Evolutionary conservation across 1,139 yeast genomes (phyloP).

Genomic region (Kodamaea suecica): DNA sequence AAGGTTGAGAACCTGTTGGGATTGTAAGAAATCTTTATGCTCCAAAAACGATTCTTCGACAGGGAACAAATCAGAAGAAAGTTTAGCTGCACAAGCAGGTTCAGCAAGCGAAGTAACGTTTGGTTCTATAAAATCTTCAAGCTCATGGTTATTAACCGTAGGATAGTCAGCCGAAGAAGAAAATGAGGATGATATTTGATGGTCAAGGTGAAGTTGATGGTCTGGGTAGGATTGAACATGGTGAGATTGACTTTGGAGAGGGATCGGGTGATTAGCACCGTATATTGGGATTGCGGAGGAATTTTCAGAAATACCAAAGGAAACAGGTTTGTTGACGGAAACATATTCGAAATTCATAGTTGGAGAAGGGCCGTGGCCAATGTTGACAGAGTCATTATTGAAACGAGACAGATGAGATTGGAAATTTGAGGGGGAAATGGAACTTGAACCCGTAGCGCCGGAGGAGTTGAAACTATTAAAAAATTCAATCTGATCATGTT

Average conservation of each 20-base stretch:
- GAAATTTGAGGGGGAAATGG: background rate
- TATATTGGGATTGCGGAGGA: conserved; percentile 10
- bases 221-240: background rate
- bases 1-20: background rate
- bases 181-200: too few relatives aligned
- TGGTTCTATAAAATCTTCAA: too few relatives aligned
- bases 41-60: conserved; percentile 1
- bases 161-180: too few relatives aligned
- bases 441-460: background rate
- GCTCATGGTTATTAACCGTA: too few relatives aligned
- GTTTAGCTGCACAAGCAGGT: too few relatives aligned
- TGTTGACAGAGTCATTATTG: background rate
- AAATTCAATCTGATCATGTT: conserved; percentile 18
- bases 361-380: background rate
- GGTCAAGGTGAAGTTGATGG: too few relatives aligned
- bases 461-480: conserved; percentile 7
- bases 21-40: background rate
- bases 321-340: background rate
- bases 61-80: background rate
- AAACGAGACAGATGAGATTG: background rate
- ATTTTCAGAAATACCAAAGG: conserved; percentile 4
- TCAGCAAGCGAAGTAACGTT: too few relatives aligned
- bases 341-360: background rate
- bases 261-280: background rate
- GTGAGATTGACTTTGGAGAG: background rate